Evolutionary conservation across 768 basidiomycete genomes (phyloP).

Genomic region (Boletus rubescentipes): DNA sequence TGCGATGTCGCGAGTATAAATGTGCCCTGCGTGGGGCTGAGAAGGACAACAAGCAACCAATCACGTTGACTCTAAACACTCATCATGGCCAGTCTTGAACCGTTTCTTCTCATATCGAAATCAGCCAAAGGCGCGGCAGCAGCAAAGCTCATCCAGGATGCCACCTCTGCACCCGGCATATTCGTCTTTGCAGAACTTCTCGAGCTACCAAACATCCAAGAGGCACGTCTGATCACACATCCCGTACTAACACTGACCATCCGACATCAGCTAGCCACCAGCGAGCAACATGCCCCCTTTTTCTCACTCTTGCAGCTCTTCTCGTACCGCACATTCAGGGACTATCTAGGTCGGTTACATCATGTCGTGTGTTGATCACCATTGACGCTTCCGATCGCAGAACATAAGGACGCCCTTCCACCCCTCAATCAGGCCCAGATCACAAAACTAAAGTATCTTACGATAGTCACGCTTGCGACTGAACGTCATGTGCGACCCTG

Average conservation of each 20-base stretch:
- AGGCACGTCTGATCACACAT: conserved; percentile 47
- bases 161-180: conserved; percentile 84
- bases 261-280: conserved; percentile 58
- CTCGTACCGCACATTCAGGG: conserved; percentile 82
- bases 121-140: conserved; percentile 91
- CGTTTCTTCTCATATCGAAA: conserved; percentile 89
- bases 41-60: neutral
- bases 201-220: conserved; percentile 77
- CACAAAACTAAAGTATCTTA: conserved; percentile 89
- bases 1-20: no score
- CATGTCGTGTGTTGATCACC: neutral
- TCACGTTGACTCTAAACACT: conserved; percentile 18
- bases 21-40: no score
- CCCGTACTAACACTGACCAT: neutral
- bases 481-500: conserved; percentile 63
- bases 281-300: conserved; percentile 60
- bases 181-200: conserved; percentile 91
- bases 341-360: conserved; percentile 70
- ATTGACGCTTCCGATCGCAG: conserved; percentile 38
- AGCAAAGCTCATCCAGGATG: conserved; percentile 84
- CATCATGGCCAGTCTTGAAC: conserved; percentile 63
- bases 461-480: conserved; percentile 81
- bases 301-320: conserved; percentile 79
- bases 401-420: conserved; percentile 64
- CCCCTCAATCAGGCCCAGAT: conserved; percentile 69